Evolutionary conservation across 306 rosid species (phyloP).

Genomic region (Cucurbita maxima): DNA sequence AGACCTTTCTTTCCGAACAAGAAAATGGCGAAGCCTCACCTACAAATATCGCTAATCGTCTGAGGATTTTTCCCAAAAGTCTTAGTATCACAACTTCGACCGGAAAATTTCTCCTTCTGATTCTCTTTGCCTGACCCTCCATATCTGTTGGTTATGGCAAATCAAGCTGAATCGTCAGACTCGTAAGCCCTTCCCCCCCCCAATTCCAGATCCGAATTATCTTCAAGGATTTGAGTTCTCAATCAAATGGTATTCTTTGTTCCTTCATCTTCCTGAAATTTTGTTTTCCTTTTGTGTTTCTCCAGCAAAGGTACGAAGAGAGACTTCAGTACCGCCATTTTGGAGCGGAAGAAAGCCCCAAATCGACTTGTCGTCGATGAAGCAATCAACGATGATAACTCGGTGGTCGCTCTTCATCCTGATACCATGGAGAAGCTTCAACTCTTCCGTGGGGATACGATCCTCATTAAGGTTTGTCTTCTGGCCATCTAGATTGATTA

Average conservation of each 20-base stretch:
- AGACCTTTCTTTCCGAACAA: constrained; percentile 26
- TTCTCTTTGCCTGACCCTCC: not conserved
- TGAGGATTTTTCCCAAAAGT: not conserved
- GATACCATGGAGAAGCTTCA: constrained; percentile 89
- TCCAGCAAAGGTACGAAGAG: constrained; percentile 70
- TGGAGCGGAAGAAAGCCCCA: constrained; percentile 86
- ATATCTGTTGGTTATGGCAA: constrained; percentile 26
- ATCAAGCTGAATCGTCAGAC: constrained; percentile 73
- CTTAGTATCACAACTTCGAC: not conserved
- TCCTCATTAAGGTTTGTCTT: constrained; percentile 58
- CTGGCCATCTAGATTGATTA: too few relatives aligned
- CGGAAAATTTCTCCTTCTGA: constrained; percentile 10
- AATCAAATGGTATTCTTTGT: not conserved
- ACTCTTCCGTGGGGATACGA: constrained; percentile 84
- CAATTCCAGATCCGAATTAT: constrained; percentile 13
- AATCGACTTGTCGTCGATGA: constrained; percentile 87
- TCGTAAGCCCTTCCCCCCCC: constrained; percentile 26
- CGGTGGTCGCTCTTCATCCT: constrained; percentile 81
- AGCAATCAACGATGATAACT: constrained; percentile 85
- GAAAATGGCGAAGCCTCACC: constrained; percentile 20
- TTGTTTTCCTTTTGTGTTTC: not conserved
- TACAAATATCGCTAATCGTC: constrained; percentile 12
- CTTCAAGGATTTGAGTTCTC: not conserved
- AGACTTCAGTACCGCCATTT: constrained; percentile 81
- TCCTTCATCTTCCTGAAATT: not conserved